Evolutionary conservation across 1,284 basidiomycete genomes (phyloP), one percentile per base, ranked within the genome.

Genomic region (Agaricales sp.): DNA sequence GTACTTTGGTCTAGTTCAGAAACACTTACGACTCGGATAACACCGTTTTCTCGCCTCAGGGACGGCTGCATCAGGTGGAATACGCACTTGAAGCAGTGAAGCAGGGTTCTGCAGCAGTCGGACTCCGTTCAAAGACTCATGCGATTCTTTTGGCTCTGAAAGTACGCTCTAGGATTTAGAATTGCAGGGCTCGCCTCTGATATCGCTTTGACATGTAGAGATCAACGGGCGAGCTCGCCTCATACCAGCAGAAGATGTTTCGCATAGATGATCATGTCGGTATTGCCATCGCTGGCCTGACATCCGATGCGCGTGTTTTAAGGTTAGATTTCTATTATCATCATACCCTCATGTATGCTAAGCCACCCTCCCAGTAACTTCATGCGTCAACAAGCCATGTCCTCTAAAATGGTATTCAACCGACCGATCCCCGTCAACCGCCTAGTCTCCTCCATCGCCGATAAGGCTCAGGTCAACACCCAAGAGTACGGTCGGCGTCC

Each of bases 191-290:
- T 47, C 48, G 35, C 21, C 49, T 41, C n/a, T 47, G 39, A 50
- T 14, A 26, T 45, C 53, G 23, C 54, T 45, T 14, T 20, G 24
- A n/a, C n/a, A n/a, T 37, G 23, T 58, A 99, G 93, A 82, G 95
- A 65, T 98, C 95, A n/a, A 95, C 93, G 8, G 94, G 94, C 54
- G 96, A 99, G 68, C 80, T 99, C 48, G 95, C 96, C 13, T 91
- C 89, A 37, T 98, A 99, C 75, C 96, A 99, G 66, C 94, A 99
- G 73, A 99, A 99, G 79, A 90, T 99, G 84, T 95, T 96, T 67
- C 80, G 92, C 61, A 96, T 99, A 80, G 96, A 99, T 66, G 94
- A 98, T 67, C 96, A 99, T 70, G 85, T 97, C 61, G 96, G 96
- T 43, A 93, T 99, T 61, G 96, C 93, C 45, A 99, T 99, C 63